Base-by-base conservation (phyloP, 139 green algal species). In the Chlamydomonas schloesseri region DNA sequence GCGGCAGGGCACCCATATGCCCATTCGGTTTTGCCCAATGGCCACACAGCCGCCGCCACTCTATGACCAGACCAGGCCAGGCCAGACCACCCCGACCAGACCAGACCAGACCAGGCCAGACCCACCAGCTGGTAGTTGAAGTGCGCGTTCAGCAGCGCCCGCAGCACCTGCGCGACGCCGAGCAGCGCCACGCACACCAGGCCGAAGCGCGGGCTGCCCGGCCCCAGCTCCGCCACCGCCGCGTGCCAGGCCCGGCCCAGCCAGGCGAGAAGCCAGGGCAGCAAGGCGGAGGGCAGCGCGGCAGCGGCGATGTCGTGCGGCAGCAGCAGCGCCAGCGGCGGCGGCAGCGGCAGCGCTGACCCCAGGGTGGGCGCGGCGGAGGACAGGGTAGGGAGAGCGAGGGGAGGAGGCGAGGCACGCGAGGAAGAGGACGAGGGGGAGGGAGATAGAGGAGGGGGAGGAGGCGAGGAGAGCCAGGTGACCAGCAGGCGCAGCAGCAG, bases 401-500 rank as follows among this genome's bases (percentile, higher is more conserved):
- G 6, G 42, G 42, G 8, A 8, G 42, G 5, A 5, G 6, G 8
- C 6, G 42, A 8, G 42, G 42, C 42, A 8, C 6, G 42, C 42
- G 42, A 50, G 42, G 42, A 8, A 5, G 42, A 26, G 57, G 69
- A 57, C 26, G 69, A 29, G 20, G 69, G 10, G 33, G 69, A 71
- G 28, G 14, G 31, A 5, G n/a, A n/a, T n/a, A n/a, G n/a, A n/a
- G n/a, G 42, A 50, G 42, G 42, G 42, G 42, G 42, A 50, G 42
- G 42, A 8, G 42, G 6, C 29, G 1, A 34, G n/a, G 53, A 33
- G 15, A 98, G 67, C 75, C 93, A 93, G 5, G 78, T 53, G n/a
- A 98, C 87, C 69, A 98, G 90, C 6, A 89, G 69, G 68, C 96
- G 95, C 18, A 98, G 95, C 73, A 98, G 92, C 73, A 98, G 71